Percentiles rank a stretch among this genome's conserved stretches.
phyloP scores from a whole-genome alignment of 352 stramenopile species.

The Phytophthora pseudosyringae region DNA sequence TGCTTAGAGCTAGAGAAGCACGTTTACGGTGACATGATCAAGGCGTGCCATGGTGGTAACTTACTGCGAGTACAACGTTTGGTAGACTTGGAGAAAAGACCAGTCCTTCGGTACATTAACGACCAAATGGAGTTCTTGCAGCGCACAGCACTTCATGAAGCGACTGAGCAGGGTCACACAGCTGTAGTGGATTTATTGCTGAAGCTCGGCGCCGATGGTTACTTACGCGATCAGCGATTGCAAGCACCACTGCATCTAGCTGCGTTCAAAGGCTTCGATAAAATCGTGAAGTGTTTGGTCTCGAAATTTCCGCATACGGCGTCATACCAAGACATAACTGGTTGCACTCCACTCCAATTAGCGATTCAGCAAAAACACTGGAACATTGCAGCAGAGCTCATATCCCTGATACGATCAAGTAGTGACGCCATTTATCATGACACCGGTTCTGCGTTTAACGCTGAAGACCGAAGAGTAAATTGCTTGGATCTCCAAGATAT shows the following conservation, averaged over 20 bases:
- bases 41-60: constrained; percentile 60
- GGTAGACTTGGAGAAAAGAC: constrained; percentile 65
- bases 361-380: constrained; percentile 50
- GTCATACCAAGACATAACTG: constrained; percentile 40
- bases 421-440: constrained; percentile 8
- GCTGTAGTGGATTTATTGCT: constrained; percentile 62
- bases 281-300: constrained; percentile 58
- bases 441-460: neutral
- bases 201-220: constrained; percentile 63
- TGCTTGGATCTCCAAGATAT: constrained; percentile 52
- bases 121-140: constrained; percentile 44
- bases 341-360: constrained; percentile 59
- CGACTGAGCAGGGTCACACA: constrained; percentile 62
- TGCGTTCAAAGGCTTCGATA: constrained; percentile 48
- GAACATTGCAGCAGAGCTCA: constrained; percentile 34
- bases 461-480: neutral
- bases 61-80: constrained; percentile 59
- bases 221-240: constrained; percentile 50
- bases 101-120: constrained; percentile 58
- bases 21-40: constrained; percentile 63
- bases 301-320: constrained; percentile 50
- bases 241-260: constrained; percentile 60
- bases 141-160: constrained; percentile 64
- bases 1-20: constrained; percentile 59
- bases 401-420: constrained; percentile 33